Base-by-base conservation (phyloP, 2,329 filamentous ascomycete genomes). In the Ophiostoma sp. region DNA sequence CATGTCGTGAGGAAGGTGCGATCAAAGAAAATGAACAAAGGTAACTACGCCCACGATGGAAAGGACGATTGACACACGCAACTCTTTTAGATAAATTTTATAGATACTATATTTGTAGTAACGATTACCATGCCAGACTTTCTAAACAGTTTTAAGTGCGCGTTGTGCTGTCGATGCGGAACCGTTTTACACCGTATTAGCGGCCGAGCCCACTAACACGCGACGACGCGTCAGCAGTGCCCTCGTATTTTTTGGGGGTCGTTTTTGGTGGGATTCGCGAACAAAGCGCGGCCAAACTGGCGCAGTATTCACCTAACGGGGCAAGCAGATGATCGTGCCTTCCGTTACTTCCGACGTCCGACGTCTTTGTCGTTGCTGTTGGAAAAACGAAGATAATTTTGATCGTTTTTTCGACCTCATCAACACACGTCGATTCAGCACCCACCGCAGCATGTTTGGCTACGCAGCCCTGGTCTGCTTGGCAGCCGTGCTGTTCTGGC, bases 401-500 rank as follows among this genome's bases (percentile, higher is more conserved):
- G 11, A 8, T 28, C 28, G 2, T 3, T 31, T 61, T 28, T 61
- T 28, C 2, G 28, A 61, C 25, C 7, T 45, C 64, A 50, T 22
- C 8, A 5, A 33, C 8, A 12, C n/a, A 48, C 45, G 11, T 7
- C 63, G 22, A 3, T 55, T 42, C 55, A 7, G 19, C 50, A n/a
- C 48, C 17, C 50, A 55, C 50, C 12, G 8, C n/a, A 55, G 22
- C 8, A 87, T 87, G 83, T 80, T 86, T 69, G 82, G 84, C n/a
- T 86, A 85, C 75, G 36, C 72, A 0, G 74, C 84, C 2, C 75
- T 86, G 74, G 83, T 80, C 61, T 74, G 84, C 69, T 50, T 86
- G 50, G 85, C 83, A 50, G 76, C 84, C 70, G 75, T 84, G 52
- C 74, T 87, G 48, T 78, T 87, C 76, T 80, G 85, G 74, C 82